A percentile compares a stretch with the other conserved stretches of the same genome.
phyloP scores from a whole-genome alignment of 306 rosid species.

The Acacia acuminata region DNA sequence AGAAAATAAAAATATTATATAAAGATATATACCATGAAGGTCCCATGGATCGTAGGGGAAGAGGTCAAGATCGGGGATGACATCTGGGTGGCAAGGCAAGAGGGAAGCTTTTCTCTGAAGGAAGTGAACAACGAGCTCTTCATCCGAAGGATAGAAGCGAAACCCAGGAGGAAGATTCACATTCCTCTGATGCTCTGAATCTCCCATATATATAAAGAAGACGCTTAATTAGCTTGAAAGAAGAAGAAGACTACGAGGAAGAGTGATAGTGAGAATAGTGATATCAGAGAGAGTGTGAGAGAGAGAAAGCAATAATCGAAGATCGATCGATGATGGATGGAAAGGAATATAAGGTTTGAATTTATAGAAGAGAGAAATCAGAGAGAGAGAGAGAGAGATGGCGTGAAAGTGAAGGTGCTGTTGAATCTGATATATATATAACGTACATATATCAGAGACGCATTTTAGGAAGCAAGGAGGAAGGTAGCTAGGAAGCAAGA shows the following conservation, averaged over 20 bases:
- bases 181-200: conserved; percentile 32
- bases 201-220: conserved; percentile 42
- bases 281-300: background rate
- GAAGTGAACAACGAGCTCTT: conserved; percentile 86
- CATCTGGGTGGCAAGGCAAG: conserved; percentile 84
- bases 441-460: background rate
- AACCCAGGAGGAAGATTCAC: conserved; percentile 87
- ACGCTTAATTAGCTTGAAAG: background rate
- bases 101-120: conserved; percentile 83
- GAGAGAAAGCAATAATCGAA: background rate
- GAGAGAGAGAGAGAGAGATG: conserved; percentile 27
- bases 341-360: conserved; percentile 27
- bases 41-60: conserved; percentile 82
- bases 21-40: conserved; percentile 43
- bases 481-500: background rate
- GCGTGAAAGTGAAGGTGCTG: conserved; percentile 52
- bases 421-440: background rate
- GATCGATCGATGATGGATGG: background rate
- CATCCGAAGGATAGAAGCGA: conserved; percentile 84
- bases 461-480: background rate
- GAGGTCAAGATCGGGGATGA: conserved; percentile 88
- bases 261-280: background rate
- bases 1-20: background rate
- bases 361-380: conserved; percentile 38
- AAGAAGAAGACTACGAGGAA: background rate